phyloP scores from a whole-genome alignment of 2,329 filamentous ascomycete species.

The Aspergillus thermomutatus region DNA sequence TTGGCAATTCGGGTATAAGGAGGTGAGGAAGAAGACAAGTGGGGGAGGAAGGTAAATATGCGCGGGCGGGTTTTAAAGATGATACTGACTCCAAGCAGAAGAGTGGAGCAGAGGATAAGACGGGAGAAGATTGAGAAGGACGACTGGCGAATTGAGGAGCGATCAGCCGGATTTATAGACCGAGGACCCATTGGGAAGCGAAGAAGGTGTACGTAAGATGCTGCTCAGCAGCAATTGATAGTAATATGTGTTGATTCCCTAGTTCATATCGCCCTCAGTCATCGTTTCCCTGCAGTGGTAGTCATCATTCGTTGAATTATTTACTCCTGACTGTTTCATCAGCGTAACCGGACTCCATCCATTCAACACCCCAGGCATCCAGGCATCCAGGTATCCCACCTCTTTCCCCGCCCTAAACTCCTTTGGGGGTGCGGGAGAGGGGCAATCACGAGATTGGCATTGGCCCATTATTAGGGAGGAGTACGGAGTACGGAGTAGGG shows the following conservation, averaged over 20 bases:
- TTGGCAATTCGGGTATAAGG: slow-evolving; percentile 23
- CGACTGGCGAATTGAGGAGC: slow-evolving; percentile 17
- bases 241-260: neutral
- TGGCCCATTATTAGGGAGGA: slow-evolving; percentile 4
- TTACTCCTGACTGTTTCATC: neutral
- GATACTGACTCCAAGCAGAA: slow-evolving; percentile 43
- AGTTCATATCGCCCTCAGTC: neutral
- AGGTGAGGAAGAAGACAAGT: slow-evolving; percentile 18
- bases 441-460: slow-evolving; percentile 20
- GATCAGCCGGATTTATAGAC: slow-evolving; percentile 19
- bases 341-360: neutral
- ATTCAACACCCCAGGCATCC: neutral
- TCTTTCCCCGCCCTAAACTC: slow-evolving; percentile 18
- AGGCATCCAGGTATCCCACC: slow-evolving; percentile 2
- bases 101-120: slow-evolving; percentile 34
- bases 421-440: slow-evolving; percentile 12
- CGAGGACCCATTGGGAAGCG: slow-evolving; percentile 12
- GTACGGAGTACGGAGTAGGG: neutral
- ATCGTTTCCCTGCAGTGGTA: neutral
- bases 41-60: slow-evolving; percentile 37
- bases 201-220: neutral
- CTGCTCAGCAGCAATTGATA: neutral
- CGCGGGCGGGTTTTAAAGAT: slow-evolving; percentile 38
- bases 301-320: neutral
- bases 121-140: slow-evolving; percentile 25